Percentiles rank a stretch among this genome's conserved stretches.
phyloP scores from a whole-genome alignment of 306 rosid species.

The Dalbergia cultrata region DNA sequence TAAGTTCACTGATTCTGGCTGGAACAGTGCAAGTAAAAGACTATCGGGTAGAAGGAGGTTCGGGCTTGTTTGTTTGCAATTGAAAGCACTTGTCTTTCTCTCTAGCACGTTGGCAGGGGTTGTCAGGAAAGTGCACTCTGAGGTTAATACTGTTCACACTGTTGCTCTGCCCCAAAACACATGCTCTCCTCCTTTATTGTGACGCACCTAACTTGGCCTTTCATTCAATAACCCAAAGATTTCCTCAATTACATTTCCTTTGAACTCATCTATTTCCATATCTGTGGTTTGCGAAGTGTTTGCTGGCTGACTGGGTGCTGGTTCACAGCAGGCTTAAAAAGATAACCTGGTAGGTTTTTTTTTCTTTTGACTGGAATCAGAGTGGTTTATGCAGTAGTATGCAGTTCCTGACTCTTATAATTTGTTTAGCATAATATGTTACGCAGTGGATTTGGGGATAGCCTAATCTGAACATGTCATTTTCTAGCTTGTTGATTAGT shows the following conservation, averaged over 20 bases:
- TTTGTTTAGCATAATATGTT: neutral
- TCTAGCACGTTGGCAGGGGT: slow-evolving; percentile 47
- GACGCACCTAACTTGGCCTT: slow-evolving; percentile 65
- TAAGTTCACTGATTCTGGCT: slow-evolving; percentile 17
- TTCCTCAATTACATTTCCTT: slow-evolving; percentile 49
- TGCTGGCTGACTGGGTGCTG: slow-evolving; percentile 51
- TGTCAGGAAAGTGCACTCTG: slow-evolving; percentile 81
- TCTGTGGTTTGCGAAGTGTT: slow-evolving; percentile 51
- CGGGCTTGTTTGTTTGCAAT: slow-evolving; percentile 68
- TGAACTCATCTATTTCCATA: slow-evolving; percentile 57
- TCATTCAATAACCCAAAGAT: slow-evolving; percentile 58
- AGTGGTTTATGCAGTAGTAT: neutral
- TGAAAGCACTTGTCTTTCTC: slow-evolving; percentile 64
- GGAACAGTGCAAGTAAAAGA: slow-evolving; percentile 56
- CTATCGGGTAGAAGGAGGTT: slow-evolving; percentile 64
- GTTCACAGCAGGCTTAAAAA: slow-evolving; percentile 46
- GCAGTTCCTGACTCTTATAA: slow-evolving; percentile 7
- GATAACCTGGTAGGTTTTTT: slow-evolving; percentile 53
- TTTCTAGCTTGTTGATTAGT: too few relatives aligned
- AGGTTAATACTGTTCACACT: slow-evolving; percentile 67
- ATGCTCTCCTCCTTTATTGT: slow-evolving; percentile 60
- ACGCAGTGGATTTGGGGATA: neutral
- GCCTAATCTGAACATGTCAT: too few relatives aligned
- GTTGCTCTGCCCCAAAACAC: slow-evolving; percentile 75
- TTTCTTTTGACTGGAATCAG: slow-evolving; percentile 48